Conservation (phyloP, 1,284 basidiomycete species). For the Ceratobasidium sp. region DNA sequence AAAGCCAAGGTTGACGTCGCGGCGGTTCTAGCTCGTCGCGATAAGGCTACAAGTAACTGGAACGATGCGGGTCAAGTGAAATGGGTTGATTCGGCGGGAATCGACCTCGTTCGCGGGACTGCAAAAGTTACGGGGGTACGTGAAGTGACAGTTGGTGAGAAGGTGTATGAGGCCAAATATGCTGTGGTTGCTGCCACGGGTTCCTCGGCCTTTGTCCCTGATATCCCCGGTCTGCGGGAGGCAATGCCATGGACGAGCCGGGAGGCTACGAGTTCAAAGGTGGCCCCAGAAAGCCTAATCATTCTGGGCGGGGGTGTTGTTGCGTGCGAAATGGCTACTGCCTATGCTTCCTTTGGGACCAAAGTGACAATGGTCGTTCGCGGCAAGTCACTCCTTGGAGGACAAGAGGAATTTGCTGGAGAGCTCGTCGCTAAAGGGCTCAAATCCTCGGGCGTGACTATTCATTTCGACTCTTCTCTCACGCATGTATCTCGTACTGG, state of each 20-base stretch:
- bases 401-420: slow-evolving; percentile 37
- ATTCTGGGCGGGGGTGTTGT: slow-evolving; percentile 39
- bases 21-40: slow-evolving; percentile 27
- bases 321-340: slow-evolving; percentile 39
- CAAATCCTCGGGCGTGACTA: slow-evolving; percentile 22
- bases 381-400: slow-evolving; percentile 11
- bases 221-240: slow-evolving; percentile 31
- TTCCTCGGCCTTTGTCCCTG: slow-evolving; percentile 21
- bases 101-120: slow-evolving; percentile 37
- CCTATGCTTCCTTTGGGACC: slow-evolving; percentile 25
- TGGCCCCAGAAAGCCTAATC: slow-evolving; percentile 30
- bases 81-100: slow-evolving; percentile 36
- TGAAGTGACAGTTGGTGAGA: slow-evolving; percentile 1
- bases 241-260: slow-evolving; percentile 39
- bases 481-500: slow-evolving; percentile 23
- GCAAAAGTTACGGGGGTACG: slow-evolving; percentile 9
- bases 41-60: slow-evolving; percentile 26
- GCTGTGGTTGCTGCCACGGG: slow-evolving; percentile 35
- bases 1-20: slow-evolving; percentile 19
- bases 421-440: slow-evolving; percentile 33
- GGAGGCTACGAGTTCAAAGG: slow-evolving; percentile 33
- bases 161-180: slow-evolving; percentile 24
- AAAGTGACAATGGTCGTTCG: slow-evolving; percentile 37
- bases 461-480: slow-evolving; percentile 3
- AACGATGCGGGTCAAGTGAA: slow-evolving; percentile 37